These are phyloP conservation scores for Calendula officinalis DNA, from an alignment of 129 eudicot genomes.

Conservation along the genomic window DNA sequence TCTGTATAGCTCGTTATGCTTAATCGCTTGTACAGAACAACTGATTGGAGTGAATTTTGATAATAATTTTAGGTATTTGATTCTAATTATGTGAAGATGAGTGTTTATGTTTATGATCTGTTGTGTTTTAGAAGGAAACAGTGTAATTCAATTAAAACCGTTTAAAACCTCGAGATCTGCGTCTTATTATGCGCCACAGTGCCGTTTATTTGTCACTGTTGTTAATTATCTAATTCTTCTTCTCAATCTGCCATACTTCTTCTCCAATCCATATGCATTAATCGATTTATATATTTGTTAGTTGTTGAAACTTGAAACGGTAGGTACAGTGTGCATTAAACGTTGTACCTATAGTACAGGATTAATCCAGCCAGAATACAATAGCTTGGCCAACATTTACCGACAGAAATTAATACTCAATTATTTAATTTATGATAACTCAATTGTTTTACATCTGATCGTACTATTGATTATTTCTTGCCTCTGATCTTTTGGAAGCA, in stretches of 20 bases:
- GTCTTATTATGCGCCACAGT: constrained; percentile 8
- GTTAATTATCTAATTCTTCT: constrained; percentile 24
- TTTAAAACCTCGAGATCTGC: constrained; percentile 28
- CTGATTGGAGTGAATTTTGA: not conserved
- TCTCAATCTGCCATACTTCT: constrained; percentile 16
- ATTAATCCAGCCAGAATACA: not conserved
- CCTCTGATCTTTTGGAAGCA: constrained; percentile 25
- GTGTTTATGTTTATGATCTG: constrained; percentile 1
- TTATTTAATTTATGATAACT: not conserved
- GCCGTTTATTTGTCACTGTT: constrained; percentile 36
- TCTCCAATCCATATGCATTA: constrained; percentile 30
- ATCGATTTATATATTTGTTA: constrained; percentile 4
- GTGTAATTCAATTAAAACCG: constrained; percentile 1
- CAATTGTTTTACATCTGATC: constrained; percentile 18
- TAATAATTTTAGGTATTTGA: too few species aligned
- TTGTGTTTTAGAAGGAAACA: not conserved
- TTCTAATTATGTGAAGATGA: not conserved
- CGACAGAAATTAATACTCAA: constrained; percentile 11
- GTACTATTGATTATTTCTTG: constrained; percentile 17
- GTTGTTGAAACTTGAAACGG: constrained; percentile 10
- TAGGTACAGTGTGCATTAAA: constrained; percentile 5
- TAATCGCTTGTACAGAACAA: not conserved
- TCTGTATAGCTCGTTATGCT: not conserved
- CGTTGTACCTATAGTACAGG: constrained; percentile 5
- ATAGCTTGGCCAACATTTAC: constrained; percentile 2